Evolutionary conservation across 108 stramenopile genomes (phyloP), one percentile per base, ranked within the genome.

Genomic region (Skeletonema grethae): DNA sequence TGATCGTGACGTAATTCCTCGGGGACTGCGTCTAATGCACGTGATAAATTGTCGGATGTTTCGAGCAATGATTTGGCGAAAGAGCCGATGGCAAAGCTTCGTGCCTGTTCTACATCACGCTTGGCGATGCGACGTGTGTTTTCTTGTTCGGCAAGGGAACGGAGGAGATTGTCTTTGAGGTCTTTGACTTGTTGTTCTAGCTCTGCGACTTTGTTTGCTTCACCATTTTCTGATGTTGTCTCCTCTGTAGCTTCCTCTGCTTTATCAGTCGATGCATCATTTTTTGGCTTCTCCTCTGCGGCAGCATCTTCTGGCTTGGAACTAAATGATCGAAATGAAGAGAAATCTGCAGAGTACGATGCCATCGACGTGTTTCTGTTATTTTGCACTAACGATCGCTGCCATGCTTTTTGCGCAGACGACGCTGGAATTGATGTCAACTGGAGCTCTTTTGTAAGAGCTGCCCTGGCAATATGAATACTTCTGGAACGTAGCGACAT

Each of bases 101-200:
- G 81, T 15, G 96, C 97, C 8, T 80, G 77, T 18, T 89, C 87
- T 13, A 98, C 90, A 79, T 99, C 99, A 8, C 91, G 72, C 58
- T 82, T 61, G 45, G 99, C 98, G 78, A 98, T 98, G 28, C 82
- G 63, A 25, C 99, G 95, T 32, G 89, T 95, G 81, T 98, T 99
- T 86, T 99, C 98, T 85, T 95, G 92, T 82, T 99, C 98, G 43
- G 98, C 98, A 16, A 90, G 84, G 65, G 87, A 82, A 66, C 96
- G 89, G 46, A 97, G 77, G 43, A 94, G 76, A 69, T 85, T 85
- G 82, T 93, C 87, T 66, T 92, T 91, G 32, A 93, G 65, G 16
- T 87, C 85, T 64, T 86, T 82, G 62, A 94, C 63, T 73, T 94
- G 76, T 25, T 38, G 55, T 84, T 91, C 71, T 24, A 94, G 84